Conservation (phyloP, 2,329 filamentous ascomycete genomes). For the Colletotrichum orbiculare region DNA sequence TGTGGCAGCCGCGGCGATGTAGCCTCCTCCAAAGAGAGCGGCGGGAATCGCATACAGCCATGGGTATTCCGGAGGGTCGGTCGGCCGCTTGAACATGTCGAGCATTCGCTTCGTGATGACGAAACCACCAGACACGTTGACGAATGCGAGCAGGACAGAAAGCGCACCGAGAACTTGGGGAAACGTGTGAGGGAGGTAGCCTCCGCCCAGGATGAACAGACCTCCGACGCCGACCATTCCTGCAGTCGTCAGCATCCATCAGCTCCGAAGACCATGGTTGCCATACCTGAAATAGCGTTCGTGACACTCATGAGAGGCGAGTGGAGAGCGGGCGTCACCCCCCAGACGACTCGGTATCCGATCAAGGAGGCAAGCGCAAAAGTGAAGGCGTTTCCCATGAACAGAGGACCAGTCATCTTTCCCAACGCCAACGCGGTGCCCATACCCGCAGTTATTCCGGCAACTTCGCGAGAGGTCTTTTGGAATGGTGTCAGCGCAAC, state of each 20-base stretch:
- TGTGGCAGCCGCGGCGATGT: slow-evolving; percentile 81
- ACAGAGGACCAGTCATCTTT: slow-evolving; percentile 82
- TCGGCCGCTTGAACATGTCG: slow-evolving; percentile 88
- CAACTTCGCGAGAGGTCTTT: slow-evolving; percentile 80
- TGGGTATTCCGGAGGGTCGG: slow-evolving; percentile 87
- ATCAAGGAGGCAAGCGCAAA: slow-evolving; percentile 87
- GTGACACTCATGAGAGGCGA: slow-evolving; percentile 93
- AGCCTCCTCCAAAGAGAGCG: slow-evolving; percentile 82
- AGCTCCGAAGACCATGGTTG: background rate
- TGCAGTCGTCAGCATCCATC: slow-evolving; percentile 42
- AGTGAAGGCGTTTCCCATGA: slow-evolving; percentile 90
- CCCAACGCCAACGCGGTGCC: slow-evolving; percentile 79
- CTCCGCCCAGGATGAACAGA: slow-evolving; percentile 88
- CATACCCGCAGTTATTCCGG: slow-evolving; percentile 81
- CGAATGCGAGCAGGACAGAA: slow-evolving; percentile 86
- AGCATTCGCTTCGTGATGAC: slow-evolving; percentile 94
- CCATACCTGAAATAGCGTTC: slow-evolving; percentile 83
- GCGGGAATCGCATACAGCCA: slow-evolving; percentile 88
- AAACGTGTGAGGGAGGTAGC: slow-evolving; percentile 79
- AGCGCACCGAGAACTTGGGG: slow-evolving; percentile 82
- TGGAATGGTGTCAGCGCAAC: slow-evolving; percentile 85
- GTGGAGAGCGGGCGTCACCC: slow-evolving; percentile 84
- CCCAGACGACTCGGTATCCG: slow-evolving; percentile 90
- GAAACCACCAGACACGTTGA: slow-evolving; percentile 90
- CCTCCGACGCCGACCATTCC: slow-evolving; percentile 90